Base-by-base conservation (phyloP, 1,139 yeast genomes). In the Saccharomyces hybrid region DNA sequence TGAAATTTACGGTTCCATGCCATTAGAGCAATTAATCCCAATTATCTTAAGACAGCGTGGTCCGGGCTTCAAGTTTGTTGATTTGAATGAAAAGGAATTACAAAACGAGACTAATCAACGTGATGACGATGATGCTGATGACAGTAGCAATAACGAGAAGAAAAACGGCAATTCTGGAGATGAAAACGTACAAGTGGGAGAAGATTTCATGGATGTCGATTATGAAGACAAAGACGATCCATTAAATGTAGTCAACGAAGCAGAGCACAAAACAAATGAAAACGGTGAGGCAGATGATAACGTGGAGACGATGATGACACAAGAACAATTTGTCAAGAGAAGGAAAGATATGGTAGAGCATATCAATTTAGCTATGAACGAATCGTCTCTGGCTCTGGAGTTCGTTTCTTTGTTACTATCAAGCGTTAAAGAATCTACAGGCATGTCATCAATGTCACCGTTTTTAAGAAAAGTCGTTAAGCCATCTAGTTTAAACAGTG, bases 361-460 rank as follows among this genome's bases (percentile, higher is more conserved):
- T 52, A 77, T 90, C 32, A 81, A 76, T 56, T 71, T 80, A 2
- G 96, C 99, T 0, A 75, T 88, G 63, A 93, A 93, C 67, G 98
- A 93, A 67, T 84, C 96, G 0, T 90, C 96, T 0, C 73, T 93
- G 47, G 84, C 96, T 0, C 74, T 91, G 56, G 99, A 93, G 66
- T 88, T 91, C 62, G 86, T 91, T 1, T 88, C 96, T 1, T 75
- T 93, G 57, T 73, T 95, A 54, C 76, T 93, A 49, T 86, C 96
- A n/a, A 79, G 89, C 14, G 81, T 82, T 11, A 79, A 93, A 58
- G 96, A 96, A 1, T 86, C 87, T 24, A 85, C 93, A 1, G 96
- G 95, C 1, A 79, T 86, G 46, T 78, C 91, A 2, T 88, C 97
- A 3, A 88, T 93, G 82, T 89, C 97, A 0, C 93, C 96, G 0